Evolutionary conservation across 305 asterid species (phyloP).

Genomic region (Fraxinus dipetala): DNA sequence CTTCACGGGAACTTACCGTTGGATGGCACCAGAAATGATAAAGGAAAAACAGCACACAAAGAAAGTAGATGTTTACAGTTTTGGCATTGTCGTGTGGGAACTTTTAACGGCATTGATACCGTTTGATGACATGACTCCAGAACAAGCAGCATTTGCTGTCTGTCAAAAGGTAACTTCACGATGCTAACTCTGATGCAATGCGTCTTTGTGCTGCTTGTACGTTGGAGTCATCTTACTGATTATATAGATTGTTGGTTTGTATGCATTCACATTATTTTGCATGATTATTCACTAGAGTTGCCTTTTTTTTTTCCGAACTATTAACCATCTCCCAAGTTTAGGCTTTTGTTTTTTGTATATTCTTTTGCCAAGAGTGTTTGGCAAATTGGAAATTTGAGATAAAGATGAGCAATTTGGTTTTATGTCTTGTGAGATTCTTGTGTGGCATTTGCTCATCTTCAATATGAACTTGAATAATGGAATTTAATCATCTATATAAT

Average conservation of each 20-base stretch:
- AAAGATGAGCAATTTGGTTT: background rate
- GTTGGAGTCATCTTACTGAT: background rate
- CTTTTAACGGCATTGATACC: constrained; percentile 89
- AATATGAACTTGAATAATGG: background rate
- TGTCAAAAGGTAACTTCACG: constrained; percentile 77
- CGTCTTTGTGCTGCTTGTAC: background rate
- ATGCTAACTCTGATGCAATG: background rate
- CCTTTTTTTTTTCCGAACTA: background rate
- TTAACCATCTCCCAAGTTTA: background rate
- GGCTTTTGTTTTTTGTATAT: background rate
- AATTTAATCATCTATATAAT: background rate
- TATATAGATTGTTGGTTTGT: background rate
- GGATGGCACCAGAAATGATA: constrained; percentile 99
- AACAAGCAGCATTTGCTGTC: constrained; percentile 97
- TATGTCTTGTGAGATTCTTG: background rate
- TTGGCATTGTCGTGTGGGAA: constrained; percentile 89
- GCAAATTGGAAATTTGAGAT: background rate
- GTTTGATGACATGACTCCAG: constrained; percentile 91
- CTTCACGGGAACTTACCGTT: constrained; percentile 89
- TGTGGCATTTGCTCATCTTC: background rate
- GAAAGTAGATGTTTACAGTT: constrained; percentile 92
- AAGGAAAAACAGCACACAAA: constrained; percentile 82
- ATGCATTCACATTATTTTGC: background rate
- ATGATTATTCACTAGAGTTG: background rate
- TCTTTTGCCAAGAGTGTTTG: background rate